Evolutionary conservation across 2,329 filamentous ascomycete genomes (phyloP), one percentile per base, ranked within the genome.

Genomic region (Botryotinia globosa): DNA sequence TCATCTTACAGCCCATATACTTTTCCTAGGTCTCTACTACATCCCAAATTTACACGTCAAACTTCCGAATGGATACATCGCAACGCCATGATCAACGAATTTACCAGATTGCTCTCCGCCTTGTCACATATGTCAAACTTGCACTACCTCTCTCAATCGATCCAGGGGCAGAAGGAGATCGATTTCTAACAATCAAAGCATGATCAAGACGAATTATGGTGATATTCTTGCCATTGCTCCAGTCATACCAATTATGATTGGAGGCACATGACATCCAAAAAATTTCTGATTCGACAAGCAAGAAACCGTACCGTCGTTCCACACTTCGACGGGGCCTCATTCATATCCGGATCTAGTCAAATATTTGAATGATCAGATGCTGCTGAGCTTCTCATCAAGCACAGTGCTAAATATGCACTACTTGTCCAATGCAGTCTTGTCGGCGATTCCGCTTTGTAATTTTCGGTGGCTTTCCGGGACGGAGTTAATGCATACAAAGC

Each of bases 401-500:
- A 73, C 79, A 80, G 1, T 78, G 79, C 16, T 80, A 77, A n/a
- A 81, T 81, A 9, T 81, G 82, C 71, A 77, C 85, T 63, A 82
- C 86, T 72, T 69, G 34, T 58, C 83, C 83, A 85, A 73, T 87
- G 87, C 78, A 83, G 85, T 0, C 81, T 87, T 18, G 80, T 83
- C 7, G 81, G 81, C 0, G 82, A 84, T 58, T 82, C 83, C 0
- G 77, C 75, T 29, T 83, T 82, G 37, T 82, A 81, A 0, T 87
- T 87, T 77, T 85, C 85, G 1, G 85, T 85, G 0, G 83, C 84
- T 12, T 76, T 86, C 8, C 85, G 87, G 77, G 85, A 87, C 76
- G 80, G 79, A 7, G 74, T 87, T 62, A 83, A 85, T 0, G 76
- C 81, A 7, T 86, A 86, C 76, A 76, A 76, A 83, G 16, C 83